Evolutionary conservation across 495 filamentous ascomycete species (phyloP).

Genomic region (Penicillium paxilli): DNA sequence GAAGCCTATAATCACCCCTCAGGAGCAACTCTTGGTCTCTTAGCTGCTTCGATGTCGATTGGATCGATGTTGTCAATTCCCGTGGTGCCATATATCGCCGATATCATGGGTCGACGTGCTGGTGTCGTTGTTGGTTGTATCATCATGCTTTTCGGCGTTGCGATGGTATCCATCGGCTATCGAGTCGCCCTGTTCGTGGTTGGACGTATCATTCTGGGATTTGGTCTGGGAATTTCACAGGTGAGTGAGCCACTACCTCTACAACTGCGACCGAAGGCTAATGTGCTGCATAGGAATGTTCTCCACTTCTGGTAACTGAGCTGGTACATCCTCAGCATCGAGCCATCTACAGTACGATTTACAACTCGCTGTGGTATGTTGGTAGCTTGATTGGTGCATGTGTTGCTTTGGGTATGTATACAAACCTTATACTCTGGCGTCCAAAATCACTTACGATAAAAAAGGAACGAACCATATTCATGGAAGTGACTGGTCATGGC

Average conservation of each 20-base stretch:
- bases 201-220: slow-evolving; percentile 57
- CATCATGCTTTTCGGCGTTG: slow-evolving; percentile 72
- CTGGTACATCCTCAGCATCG: slow-evolving; percentile 67
- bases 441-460: slow-evolving; percentile 37
- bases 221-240: slow-evolving; percentile 61
- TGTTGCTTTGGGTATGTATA: slow-evolving; percentile 16
- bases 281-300: slow-evolving; percentile 47
- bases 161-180: slow-evolving; percentile 46
- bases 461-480: slow-evolving; percentile 37
- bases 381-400: slow-evolving; percentile 44
- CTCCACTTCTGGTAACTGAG: slow-evolving; percentile 65
- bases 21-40: slow-evolving; percentile 57
- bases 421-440: slow-evolving; percentile 33
- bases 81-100: slow-evolving; percentile 61
- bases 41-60: slow-evolving; percentile 68
- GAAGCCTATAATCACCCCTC: slow-evolving; percentile 46
- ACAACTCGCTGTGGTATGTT: slow-evolving; percentile 57
- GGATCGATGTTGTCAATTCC: slow-evolving; percentile 65
- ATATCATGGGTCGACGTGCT: slow-evolving; percentile 60
- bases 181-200: slow-evolving; percentile 60
- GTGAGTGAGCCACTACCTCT: slow-evolving; percentile 1
- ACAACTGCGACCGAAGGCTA: neutral
- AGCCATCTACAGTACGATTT: slow-evolving; percentile 63
- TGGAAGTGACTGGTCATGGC: slow-evolving; percentile 48
- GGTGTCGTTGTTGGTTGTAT: slow-evolving; percentile 62